Evolutionary conservation across 495 filamentous ascomycete species (phyloP).

Genomic region (Clohesyomyces aquaticus): DNA sequence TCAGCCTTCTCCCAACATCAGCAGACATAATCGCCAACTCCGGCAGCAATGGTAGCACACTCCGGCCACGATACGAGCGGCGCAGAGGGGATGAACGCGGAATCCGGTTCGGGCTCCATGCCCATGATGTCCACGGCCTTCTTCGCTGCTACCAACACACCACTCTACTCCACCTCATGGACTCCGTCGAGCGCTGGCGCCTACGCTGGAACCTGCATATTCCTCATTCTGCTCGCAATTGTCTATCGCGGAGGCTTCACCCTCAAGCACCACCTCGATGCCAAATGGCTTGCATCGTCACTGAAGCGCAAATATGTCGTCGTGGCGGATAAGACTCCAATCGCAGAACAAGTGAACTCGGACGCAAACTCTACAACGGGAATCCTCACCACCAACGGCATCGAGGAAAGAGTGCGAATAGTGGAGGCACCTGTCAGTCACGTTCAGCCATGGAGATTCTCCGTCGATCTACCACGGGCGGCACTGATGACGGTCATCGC

Average conservation of each 20-base stretch:
- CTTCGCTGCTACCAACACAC: constrained; percentile 64
- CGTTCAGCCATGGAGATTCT: constrained; percentile 73
- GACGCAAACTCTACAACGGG: constrained; percentile 63
- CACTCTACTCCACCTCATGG: constrained; percentile 77
- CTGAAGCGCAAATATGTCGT: constrained; percentile 74
- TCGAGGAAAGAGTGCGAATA: constrained; percentile 74
- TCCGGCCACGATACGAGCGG: constrained; percentile 21
- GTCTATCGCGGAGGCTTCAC: constrained; percentile 71
- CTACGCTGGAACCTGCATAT: constrained; percentile 88
- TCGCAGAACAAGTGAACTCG: constrained; percentile 53
- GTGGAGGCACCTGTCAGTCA: constrained; percentile 57
- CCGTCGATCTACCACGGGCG: constrained; percentile 76
- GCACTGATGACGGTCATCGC: constrained; percentile 67
- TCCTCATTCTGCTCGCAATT: constrained; percentile 73
- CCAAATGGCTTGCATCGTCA: constrained; percentile 64
- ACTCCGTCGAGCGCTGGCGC: constrained; percentile 65
- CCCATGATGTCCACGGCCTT: constrained; percentile 56
- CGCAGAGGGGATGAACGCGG: constrained; percentile 15
- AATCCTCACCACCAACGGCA: constrained; percentile 65
- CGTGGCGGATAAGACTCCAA: constrained; percentile 64
- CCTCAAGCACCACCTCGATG: constrained; percentile 61
- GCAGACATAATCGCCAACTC: constrained; percentile 1
- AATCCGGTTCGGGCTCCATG: constrained; percentile 20
- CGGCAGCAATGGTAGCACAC: constrained; percentile 32
- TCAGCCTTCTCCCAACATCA: background rate